These are phyloP conservation scores for Eimeria acervulina DNA, from an alignment of 169 alveolate species.

Conservation along the genomic window DNA sequence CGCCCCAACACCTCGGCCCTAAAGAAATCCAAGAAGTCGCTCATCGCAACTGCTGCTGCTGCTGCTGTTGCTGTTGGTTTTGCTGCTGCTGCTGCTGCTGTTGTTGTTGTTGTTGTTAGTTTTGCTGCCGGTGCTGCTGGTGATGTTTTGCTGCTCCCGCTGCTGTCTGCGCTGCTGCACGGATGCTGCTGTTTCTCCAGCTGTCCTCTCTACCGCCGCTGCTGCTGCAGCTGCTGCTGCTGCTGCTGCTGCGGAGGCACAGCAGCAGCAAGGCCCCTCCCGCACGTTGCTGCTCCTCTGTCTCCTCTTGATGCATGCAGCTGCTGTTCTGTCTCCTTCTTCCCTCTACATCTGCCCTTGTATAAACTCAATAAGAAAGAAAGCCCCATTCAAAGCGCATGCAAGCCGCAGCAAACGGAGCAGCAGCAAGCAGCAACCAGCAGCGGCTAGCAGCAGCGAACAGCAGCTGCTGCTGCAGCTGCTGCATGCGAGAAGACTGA, in stretches of 20 bases:
- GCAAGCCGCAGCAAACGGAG: no score
- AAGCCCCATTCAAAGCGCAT: no score
- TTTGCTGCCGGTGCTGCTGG: not conserved
- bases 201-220: not conserved
- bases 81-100: conserved; percentile 15
- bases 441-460: no score
- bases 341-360: no score
- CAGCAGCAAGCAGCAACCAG: no score
- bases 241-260: not conserved
- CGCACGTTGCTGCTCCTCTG: not conserved
- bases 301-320: not conserved
- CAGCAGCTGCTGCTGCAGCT: no score
- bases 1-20: conserved; percentile 25
- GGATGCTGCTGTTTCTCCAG: conserved; percentile 2
- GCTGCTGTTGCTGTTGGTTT: conserved; percentile 23
- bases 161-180: not conserved
- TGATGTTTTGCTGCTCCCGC: conserved; percentile 20
- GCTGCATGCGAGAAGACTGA: no score
- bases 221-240: conserved; percentile 5
- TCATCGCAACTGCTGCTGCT: conserved; percentile 22
- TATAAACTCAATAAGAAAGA: no score
- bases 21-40: conserved; percentile 32
- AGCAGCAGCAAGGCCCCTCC: no score
- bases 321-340: no score
- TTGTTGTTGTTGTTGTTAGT: not conserved